Percentiles rank a stretch among this genome's conserved stretches.
Conservation (phyloP, 192 early-diverging fungal genomes). For the Dissophora ornata region DNA sequence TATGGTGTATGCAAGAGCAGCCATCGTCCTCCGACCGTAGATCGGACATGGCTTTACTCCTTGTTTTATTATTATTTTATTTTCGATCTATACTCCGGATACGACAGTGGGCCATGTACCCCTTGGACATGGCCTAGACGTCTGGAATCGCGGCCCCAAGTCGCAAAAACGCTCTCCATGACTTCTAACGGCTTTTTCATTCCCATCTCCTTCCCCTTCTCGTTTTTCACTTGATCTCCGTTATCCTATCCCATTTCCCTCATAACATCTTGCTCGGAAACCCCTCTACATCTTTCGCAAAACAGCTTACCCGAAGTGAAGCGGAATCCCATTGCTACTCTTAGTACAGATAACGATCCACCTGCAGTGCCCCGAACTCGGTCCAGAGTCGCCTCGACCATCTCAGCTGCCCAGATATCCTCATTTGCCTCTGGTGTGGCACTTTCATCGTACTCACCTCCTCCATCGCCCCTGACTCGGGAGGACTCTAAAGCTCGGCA, state of each 20-base stretch:
- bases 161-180: too few relatives aligned
- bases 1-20: too few relatives aligned
- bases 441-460: constrained; percentile 1
- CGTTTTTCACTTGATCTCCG: not conserved
- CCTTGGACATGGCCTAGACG: too few relatives aligned
- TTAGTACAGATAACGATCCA: not conserved
- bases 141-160: too few relatives aligned
- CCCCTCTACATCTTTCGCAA: not conserved
- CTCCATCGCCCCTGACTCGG: constrained; percentile 15
- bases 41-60: too few relatives aligned
- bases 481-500: constrained; percentile 34
- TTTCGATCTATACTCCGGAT: too few relatives aligned
- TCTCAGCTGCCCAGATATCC: not conserved
- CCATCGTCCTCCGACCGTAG: too few relatives aligned
- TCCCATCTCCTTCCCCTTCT: constrained; percentile 1
- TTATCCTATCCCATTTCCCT: not conserved
- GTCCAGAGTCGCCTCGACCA: not conserved
- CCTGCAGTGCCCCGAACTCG: not conserved
- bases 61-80: too few relatives aligned
- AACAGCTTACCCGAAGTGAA: too few relatives aligned
- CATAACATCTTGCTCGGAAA: not conserved
- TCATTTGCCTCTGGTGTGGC: constrained; percentile 19
- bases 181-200: not conserved
- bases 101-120: too few relatives aligned
- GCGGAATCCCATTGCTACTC: too few relatives aligned